Base-by-base conservation (phyloP, 2,329 filamentous ascomycete species). In the Zymoseptoria passerinii region DNA sequence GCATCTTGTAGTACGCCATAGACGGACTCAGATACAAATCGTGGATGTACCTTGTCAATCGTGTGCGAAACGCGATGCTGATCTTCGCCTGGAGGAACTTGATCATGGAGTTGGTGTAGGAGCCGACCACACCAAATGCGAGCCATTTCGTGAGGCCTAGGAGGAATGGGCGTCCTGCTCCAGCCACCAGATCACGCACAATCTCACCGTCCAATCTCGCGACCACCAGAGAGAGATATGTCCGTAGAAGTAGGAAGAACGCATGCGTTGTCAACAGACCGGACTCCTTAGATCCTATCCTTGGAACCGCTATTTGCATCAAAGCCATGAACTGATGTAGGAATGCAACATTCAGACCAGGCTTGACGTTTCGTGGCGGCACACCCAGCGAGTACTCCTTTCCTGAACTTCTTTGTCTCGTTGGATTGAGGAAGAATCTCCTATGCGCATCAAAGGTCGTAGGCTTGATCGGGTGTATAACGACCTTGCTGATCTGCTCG, bases 91-190 rank as follows among this genome's bases (percentile, higher is more conserved):
- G 92, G 62, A 99, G 81, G 75, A 89, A 99, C 74, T 97, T 97
- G 80, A 99, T 99, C 88, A 95, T 96, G 56, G 92, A 91, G 73
- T 99, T 99, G 54, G 92, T 96, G 71, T 99, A 99, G 0, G 92
- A 95, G 8, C 92, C 92, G 63, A 97, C 86, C 2, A 89, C 90
- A 49, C 94, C 94, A 40, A 99, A 86, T 2, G 92, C 91, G 64
- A 92, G 91, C 94, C 94, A 99, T 80, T 97, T 96, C 53, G 87
- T 73, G 52, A 99, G 87, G 5, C 94, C 94, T 84, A 87, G 89
- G 8, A 94, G 77, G 72, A 99, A 99, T 0, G 84, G 82, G 67
- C 86, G 91, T 18, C 92, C 92, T 68, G 96, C 92, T 8, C 94
- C 94, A 8, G 90, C 91, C n/a, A 99, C 92, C 23, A 99, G 77